Conservation (phyloP, 768 basidiomycete genomes). For the Crassisporium funariophilum region DNA sequence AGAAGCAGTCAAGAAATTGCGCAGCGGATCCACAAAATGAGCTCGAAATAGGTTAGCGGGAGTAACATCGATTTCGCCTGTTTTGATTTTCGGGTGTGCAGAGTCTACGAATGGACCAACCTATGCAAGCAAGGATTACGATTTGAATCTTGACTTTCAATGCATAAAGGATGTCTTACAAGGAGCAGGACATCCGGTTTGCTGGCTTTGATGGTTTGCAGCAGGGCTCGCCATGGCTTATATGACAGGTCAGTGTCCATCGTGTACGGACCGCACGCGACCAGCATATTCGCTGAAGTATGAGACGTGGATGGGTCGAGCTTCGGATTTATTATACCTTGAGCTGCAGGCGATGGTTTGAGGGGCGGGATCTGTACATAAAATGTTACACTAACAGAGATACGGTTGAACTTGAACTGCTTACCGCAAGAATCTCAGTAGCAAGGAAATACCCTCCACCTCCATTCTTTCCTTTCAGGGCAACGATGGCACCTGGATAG, state of each 20-base stretch:
- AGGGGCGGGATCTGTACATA: conserved; percentile 63
- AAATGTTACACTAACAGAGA: background rate
- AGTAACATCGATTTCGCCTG: conserved; percentile 69
- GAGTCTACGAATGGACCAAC: conserved; percentile 91
- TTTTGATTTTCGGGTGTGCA: conserved; percentile 69
- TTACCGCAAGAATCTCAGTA: conserved; percentile 77
- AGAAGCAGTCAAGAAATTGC: conserved; percentile 55
- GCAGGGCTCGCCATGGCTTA: conserved; percentile 65
- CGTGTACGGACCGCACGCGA: conserved; percentile 89
- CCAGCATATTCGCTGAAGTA: conserved; percentile 59
- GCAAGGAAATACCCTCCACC: conserved; percentile 87
- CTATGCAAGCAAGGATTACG: conserved; percentile 39
- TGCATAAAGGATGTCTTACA: conserved; percentile 41
- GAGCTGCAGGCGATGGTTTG: conserved; percentile 39
- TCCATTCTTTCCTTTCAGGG: conserved; percentile 86
- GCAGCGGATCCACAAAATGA: conserved; percentile 60
- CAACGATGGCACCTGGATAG: conserved; percentile 89
- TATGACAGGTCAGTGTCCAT: conserved; percentile 75
- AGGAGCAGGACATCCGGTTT: conserved; percentile 81
- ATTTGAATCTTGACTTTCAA: background rate
- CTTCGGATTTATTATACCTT: conserved; percentile 29
- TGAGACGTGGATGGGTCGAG: conserved; percentile 43
- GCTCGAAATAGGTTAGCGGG: conserved; percentile 69
- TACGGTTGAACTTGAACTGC: conserved; percentile 23
- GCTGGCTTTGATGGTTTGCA: conserved; percentile 58